These are phyloP conservation scores for Fragaria nilgerrensis DNA, from an alignment of 306 rosid species.

Conservation along the genomic window DNA sequence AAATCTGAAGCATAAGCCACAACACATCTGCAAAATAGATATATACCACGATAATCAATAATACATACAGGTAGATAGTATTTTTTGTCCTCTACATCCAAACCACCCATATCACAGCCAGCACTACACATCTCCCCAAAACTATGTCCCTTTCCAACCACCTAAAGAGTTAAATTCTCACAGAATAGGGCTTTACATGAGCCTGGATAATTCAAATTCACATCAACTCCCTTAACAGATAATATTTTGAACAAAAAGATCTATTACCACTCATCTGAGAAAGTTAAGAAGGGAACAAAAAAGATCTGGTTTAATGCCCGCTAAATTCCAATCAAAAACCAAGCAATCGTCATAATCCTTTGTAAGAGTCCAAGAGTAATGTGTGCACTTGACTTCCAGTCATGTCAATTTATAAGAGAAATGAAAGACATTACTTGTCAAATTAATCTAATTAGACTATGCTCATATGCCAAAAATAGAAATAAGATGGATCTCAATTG, in stretches of 20 bases:
- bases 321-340: background rate
- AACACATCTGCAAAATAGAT: slow-evolving; percentile 67
- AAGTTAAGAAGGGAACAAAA: background rate
- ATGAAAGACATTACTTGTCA: background rate
- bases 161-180: background rate
- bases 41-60: slow-evolving; percentile 11
- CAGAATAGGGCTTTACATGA: background rate
- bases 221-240: background rate
- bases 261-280: background rate
- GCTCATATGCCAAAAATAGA: background rate
- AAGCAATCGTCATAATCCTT: background rate
- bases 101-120: background rate
- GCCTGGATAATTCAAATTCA: background rate
- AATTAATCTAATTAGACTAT: background rate
- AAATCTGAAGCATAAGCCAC: slow-evolving; percentile 91
- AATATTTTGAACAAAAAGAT: background rate
- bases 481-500: background rate
- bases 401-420: background rate
- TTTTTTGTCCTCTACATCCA: background rate
- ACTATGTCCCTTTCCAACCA: background rate
- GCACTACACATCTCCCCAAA: background rate
- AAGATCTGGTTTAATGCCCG: background rate
- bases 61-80: background rate
- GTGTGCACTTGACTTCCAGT: background rate
- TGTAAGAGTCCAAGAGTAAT: background rate